Conservation (phyloP, 2,329 filamentous ascomycete genomes). For the Aquanectria penicillioides region DNA sequence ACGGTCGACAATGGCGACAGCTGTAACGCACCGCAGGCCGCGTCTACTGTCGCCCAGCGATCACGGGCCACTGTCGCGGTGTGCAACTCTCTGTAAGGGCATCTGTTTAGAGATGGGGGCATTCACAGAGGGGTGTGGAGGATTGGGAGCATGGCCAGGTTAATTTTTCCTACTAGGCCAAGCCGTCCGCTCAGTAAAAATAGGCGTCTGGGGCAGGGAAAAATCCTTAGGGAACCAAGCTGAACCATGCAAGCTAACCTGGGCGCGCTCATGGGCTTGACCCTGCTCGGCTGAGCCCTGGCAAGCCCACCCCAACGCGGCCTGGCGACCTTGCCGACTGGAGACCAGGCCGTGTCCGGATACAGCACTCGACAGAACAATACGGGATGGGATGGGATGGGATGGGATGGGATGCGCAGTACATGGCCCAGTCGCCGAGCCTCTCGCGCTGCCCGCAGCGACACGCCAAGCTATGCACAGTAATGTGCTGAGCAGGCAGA, state of each 20-base stretch:
- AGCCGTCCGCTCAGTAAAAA: slow-evolving; percentile 18
- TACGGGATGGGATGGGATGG: no score
- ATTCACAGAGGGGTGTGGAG: background rate
- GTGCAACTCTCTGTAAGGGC: background rate
- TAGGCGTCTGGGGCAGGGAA: slow-evolving; percentile 17
- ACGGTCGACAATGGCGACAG: slow-evolving; percentile 22
- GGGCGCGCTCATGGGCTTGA: slow-evolving; percentile 12
- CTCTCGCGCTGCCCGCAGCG: background rate
- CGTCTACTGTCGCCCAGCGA: background rate
- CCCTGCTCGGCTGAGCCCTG: slow-evolving; percentile 34
- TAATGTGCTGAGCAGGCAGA: background rate
- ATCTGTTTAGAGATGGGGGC: slow-evolving; percentile 14
- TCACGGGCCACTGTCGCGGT: no score
- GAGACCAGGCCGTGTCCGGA: background rate
- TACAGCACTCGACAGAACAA: background rate
- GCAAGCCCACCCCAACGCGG: background rate
- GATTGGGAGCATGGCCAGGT: slow-evolving; percentile 10
- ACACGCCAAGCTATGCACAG: slow-evolving; percentile 1
- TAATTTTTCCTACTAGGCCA: background rate
- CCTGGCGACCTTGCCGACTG: slow-evolving; percentile 6
- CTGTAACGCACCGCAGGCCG: slow-evolving; percentile 16
- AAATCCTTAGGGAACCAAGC: slow-evolving; percentile 18
- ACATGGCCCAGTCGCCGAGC: no score
- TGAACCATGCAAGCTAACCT: slow-evolving; percentile 11
- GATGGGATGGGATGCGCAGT: no score